Base-by-base conservation (phyloP, 2,329 filamentous ascomycete genomes). In the Fonsecaea nubica region DNA sequence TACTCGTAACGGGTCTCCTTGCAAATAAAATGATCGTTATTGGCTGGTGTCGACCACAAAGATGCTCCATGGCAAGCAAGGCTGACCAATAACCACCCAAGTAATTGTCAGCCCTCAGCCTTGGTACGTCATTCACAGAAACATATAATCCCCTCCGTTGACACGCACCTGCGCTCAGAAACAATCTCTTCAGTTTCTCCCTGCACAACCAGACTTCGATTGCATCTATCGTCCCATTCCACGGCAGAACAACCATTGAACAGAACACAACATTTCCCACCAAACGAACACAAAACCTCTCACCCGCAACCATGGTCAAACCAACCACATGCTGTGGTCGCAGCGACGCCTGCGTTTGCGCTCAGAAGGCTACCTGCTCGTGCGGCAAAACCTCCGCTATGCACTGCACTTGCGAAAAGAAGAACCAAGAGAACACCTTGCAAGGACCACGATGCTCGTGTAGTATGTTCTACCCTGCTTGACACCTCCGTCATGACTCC, bases 321-420 rank as follows among this genome's bases (percentile, higher is more conserved):
- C 84, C 84, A 63, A 74, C 77, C 54, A 85, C 83, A 73, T 89
- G 87, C 85, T 89, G 87, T 79, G 84, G 84, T 77, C 84, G 84
- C 73, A 81, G 84, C 73, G 81, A 82, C 70, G 78, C 81, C 74
- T 89, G 87, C 74, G 83, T 84, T 72, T 87, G 85, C 73, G 84
- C 85, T 45, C 79, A 82, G 62, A 84, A 87, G 73, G 85, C 86
- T 69, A 87, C 80, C 68, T 97, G 93, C 87, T 96, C 92, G 15
- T 98, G 94, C 78, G 94, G 94, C 76, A 89, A 97, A 83, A 86
- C 95, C 77, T 87, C 89, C 3, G 94, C 94, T 58, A 87, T 97
- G 57, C 85, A 93, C 78, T 98, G 94, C 87, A 90, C 84, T 69
- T 97, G 94, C 82, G 87, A 87, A 74, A 93, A 92, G 79, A 86